Evolutionary conservation across 2,329 filamentous ascomycete genomes (phyloP), one percentile per base, ranked within the genome.

Genomic region (Beauveria varroae): DNA sequence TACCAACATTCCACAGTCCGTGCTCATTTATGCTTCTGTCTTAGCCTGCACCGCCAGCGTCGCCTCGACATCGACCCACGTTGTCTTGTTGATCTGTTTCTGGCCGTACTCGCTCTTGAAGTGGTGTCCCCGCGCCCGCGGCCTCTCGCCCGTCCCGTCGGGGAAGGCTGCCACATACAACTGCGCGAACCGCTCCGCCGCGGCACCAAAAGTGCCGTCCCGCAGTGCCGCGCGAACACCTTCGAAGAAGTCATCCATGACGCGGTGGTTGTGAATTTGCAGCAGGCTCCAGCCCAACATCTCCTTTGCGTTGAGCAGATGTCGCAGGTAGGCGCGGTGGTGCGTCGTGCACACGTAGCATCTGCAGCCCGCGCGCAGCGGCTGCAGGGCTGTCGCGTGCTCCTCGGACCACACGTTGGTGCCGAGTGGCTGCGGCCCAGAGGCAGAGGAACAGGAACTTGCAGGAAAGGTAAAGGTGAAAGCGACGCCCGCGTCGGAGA

Each of bases 251-350:
- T 76, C 68, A 51, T 84, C 81, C 58, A 96, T 74, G 8, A 89
- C 76, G 63, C 86, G 81, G 71, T 96, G 87, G 72, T 99, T 99
- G 76, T 99, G 95, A 3, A 96, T 82, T 72, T 98, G 93, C 8
- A 99, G 80, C 8, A 99, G 80, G 0, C 88, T 90, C 95, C 95
- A 99, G 26, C 89, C 93, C 5, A 97, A 85, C 95, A 99, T 98
- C 74, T 99, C 95, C 70, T 93, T 96, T 0, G 95, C 92, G 52
- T 85, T 81, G 6, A 99, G 83, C 1, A 98, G 81, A 73, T 99
- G 95, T 65, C 92, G 88, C 41, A 99, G 70, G 73, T 90, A 99
- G 0, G 95, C 93, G 55, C 88, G 81, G 74, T 96, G 91, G 73
- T 98, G 93, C 20, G 83, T 83, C 2, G 79, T 84, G 78, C 95